Base-by-base conservation (phyloP, 1,284 basidiomycete genomes). In the Ustilago nuda region DNA sequence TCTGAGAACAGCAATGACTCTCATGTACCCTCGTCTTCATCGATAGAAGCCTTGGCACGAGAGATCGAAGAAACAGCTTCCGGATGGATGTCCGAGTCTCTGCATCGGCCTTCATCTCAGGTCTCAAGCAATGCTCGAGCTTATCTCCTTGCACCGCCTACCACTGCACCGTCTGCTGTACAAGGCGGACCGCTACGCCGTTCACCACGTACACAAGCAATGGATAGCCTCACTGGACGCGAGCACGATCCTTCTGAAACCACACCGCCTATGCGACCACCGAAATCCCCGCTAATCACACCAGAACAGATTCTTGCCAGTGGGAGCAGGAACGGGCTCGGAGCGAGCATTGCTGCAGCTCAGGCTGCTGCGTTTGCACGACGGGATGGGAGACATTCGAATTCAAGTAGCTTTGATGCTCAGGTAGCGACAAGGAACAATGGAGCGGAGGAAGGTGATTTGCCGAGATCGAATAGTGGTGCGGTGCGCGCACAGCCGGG, bases 311-410 rank as follows among this genome's bases (percentile, higher is more conserved):
- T 78, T 32, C 27, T 71, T 8, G 66, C 60, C 0, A 27, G 56
- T 4, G 58, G 50, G 5, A 71, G 64, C 43, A 17, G 75, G 13
- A 73, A 59, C 4, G 68, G 77, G 12, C 56, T 79, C 2, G 62
- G 61, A 5, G 73, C 67, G 19, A 66, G 68, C 13, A 67, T 79
- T 27, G 70, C 73, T 9, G 77, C 77, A 13, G 72, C 69, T 8
- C 73, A 76, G 33, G 70, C 77, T 6, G 77, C 77, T n/a, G 59
- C 73, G 3, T 56, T 71, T n/a, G 62, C 72, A 13, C 48, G 76
- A 19, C 45, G 65, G 15, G 50, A 32, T 48, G 71, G 13, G 35
- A 53, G 50, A 15, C 51, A 71, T 32, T 58, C 62, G 41, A 58
- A 48, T 12, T 61, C 62, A 27, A 57, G 50, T 2, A 65, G 62